Conservation (phyloP, 345 rosid genomes). For the Syzygium jambos region DNA sequence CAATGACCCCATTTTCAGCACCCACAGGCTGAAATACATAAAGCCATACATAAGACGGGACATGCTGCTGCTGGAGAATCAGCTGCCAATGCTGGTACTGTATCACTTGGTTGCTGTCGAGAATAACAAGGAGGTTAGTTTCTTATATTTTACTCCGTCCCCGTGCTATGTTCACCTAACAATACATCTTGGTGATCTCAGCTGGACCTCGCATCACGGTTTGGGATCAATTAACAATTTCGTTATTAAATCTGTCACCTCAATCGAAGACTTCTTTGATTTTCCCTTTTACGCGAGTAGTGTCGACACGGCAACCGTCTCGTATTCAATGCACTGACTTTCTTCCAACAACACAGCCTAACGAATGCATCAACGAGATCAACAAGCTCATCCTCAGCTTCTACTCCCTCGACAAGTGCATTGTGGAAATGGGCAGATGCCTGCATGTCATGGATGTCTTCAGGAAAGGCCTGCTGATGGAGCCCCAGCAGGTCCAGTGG, state of each 20-base stretch:
- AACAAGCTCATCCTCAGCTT: background rate
- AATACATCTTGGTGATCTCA: background rate
- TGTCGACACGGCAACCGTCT: too few relatives aligned
- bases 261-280: too few relatives aligned
- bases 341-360: background rate
- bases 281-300: too few relatives aligned
- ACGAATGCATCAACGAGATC: background rate
- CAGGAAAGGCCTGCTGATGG: too few relatives aligned
- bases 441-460: background rate
- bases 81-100: constrained; percentile 33
- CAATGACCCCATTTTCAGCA: constrained; percentile 40
- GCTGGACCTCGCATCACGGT: too few relatives aligned
- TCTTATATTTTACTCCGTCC: background rate
- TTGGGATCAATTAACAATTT: too few relatives aligned
- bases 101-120: constrained; percentile 16
- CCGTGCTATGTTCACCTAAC: background rate
- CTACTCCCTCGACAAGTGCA: background rate
- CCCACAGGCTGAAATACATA: constrained; percentile 25
- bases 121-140: background rate
- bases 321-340: background rate
- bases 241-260: too few relatives aligned
- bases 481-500: background rate
- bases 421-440: background rate
- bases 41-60: constrained; percentile 31
- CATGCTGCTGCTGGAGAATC: constrained; percentile 51